Evolutionary conservation across 2,329 filamentous ascomycete species (phyloP).

Genomic region (Pseudocercospora macadamiae): DNA sequence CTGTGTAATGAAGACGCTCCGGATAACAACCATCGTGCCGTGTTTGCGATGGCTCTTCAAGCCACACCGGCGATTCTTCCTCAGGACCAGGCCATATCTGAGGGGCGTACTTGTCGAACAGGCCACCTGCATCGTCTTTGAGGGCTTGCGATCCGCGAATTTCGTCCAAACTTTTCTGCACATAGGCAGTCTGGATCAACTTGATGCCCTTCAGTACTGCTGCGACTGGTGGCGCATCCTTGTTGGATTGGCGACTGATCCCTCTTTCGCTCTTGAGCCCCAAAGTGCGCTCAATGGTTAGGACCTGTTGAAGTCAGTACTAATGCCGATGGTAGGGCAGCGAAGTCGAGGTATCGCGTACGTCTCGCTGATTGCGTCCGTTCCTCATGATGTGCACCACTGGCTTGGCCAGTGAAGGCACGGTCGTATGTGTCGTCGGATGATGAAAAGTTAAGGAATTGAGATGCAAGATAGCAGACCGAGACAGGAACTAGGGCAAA

Average conservation of each 20-base stretch:
- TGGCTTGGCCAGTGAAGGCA: background rate
- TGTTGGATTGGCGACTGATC: slow-evolving; percentile 24
- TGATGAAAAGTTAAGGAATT: background rate
- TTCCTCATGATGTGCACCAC: slow-evolving; percentile 14
- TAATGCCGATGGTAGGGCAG: too few relatives aligned
- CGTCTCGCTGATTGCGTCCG: slow-evolving; percentile 19
- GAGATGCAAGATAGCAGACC: background rate
- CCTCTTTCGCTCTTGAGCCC: slow-evolving; percentile 23
- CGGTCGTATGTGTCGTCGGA: background rate
- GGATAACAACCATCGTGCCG: slow-evolving; percentile 21
- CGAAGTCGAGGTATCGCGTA: too few relatives aligned
- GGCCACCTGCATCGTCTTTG: slow-evolving; percentile 14
- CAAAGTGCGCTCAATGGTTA: slow-evolving; percentile 22
- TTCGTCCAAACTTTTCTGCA: slow-evolving; percentile 15
- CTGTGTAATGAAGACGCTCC: slow-evolving; percentile 12
- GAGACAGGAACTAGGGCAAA: background rate
- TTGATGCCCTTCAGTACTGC: slow-evolving; percentile 23
- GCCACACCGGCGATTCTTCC: slow-evolving; percentile 17
- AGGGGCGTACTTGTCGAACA: slow-evolving; percentile 19
- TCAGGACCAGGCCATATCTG: slow-evolving; percentile 21
- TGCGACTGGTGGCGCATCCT: slow-evolving; percentile 18
- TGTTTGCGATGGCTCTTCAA: slow-evolving; percentile 15
- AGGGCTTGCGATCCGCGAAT: slow-evolving; percentile 21
- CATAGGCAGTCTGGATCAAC: slow-evolving; percentile 18
- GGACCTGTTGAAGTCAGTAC: background rate